Conservation (phyloP, 2,329 filamentous ascomycete species). For the Ambrosiella xylebori region DNA sequence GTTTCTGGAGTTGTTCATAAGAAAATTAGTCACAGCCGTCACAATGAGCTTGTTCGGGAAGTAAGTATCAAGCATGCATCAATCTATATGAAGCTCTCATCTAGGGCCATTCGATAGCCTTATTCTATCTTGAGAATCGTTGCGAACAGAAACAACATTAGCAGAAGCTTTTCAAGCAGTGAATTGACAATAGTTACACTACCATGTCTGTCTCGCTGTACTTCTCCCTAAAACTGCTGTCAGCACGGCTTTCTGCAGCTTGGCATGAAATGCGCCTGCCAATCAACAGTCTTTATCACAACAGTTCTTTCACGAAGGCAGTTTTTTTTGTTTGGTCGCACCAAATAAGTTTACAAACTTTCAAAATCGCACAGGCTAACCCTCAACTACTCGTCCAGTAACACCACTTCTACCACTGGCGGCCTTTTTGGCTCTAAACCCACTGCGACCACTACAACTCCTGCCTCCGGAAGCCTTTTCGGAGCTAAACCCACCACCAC, state of each 20-base stretch:
- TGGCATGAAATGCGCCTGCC: neutral
- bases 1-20: neutral
- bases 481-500: conserved; percentile 17
- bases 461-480: conserved; percentile 18
- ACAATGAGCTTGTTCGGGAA: conserved; percentile 2
- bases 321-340: neutral
- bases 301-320: neutral
- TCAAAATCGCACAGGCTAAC: neutral
- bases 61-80: neutral
- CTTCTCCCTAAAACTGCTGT: too few relatives aligned
- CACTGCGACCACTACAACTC: conserved; percentile 16
- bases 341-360: neutral
- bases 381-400: neutral
- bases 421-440: conserved; percentile 7
- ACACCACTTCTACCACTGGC: conserved; percentile 14
- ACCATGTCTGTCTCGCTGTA: too few relatives aligned
- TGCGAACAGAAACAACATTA: too few relatives aligned
- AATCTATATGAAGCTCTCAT: too few relatives aligned
- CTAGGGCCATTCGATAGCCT: too few relatives aligned
- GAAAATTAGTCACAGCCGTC: neutral
- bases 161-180: too few relatives aligned
- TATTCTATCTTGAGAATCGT: too few relatives aligned
- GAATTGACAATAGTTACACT: too few relatives aligned
- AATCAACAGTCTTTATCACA: conserved; percentile 2
- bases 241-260: conserved; percentile 5